Evolutionary conservation across 805 yeast genomes (phyloP), one percentile per base, ranked within the genome.

Genomic region (Candida dendrica): DNA sequence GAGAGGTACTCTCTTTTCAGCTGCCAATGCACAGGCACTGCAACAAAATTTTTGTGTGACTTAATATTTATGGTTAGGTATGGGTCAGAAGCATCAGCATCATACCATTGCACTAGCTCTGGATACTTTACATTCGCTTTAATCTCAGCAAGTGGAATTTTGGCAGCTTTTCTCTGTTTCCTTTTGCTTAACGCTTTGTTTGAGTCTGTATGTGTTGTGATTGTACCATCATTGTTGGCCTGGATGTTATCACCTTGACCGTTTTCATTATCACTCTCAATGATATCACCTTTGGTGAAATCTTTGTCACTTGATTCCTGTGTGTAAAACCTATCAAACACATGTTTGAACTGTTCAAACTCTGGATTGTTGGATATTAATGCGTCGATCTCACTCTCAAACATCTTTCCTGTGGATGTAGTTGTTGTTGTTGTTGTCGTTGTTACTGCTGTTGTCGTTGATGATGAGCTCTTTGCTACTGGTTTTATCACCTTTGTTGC

Each of bases 11-110:
- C 96, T 40, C 84, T 66, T 54, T 87, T 88, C 14, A 73, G 64
- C 41, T 77, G 77, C 98, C 98, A 91, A 60, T 89, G 93, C 0
- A 63, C 55, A 0, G 98, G 98, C 1, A 91, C 87, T 2, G 79
- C 85, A 1, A 90, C 80, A 1, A 66, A 71, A 48, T 87, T 85
- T 43, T 77, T 79, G 30, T 68, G 63, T 0, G 81, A 64, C 56
- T 90, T 91, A 39, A 91, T 59, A 18, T 71, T 65, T 0, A 85
- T 77, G 13, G 79, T 68, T 17, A 89, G 56, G 38, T 66, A 62
- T 2, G 98, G 96, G 51, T 87, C 91, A 1, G 70, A 71, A 0
- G 97, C 83, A 64, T 90, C 93, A 2, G 80, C 82, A 59, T 93
- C 98, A 51, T 67, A 77, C 95, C 95, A 84, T 48, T 89, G 95